Percentiles rank a stretch among this genome's conserved stretches.
Evolutionary conservation across 2,329 filamentous ascomycete genomes (phyloP).

Genomic region (Fusarium zealandicum): DNA sequence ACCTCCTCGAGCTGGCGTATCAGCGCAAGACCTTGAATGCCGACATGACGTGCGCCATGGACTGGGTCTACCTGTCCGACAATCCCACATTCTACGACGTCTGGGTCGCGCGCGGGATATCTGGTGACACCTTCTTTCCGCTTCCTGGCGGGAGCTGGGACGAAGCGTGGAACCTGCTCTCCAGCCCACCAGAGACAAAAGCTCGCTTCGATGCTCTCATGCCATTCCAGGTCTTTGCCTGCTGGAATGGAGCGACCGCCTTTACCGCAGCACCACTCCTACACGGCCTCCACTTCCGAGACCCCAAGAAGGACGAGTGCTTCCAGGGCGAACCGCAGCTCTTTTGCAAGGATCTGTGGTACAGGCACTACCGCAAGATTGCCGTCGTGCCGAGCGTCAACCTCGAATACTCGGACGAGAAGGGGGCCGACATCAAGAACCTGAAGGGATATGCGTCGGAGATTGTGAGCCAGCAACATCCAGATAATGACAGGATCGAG

Average conservation of each 20-base stretch:
- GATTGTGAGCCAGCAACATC: constrained; percentile 43
- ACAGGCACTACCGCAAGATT: constrained; percentile 56
- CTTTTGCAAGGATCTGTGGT: constrained; percentile 66
- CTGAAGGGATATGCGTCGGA: constrained; percentile 57
- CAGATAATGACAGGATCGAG: constrained; percentile 45
- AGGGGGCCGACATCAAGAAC: constrained; percentile 55
- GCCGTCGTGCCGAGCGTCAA: constrained; percentile 64
- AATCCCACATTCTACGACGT: constrained; percentile 64
- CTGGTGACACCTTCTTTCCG: constrained; percentile 63
- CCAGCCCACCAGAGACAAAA: constrained; percentile 52
- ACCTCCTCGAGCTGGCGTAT: constrained; percentile 63
- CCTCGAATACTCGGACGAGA: constrained; percentile 59
- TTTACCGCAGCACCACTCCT: constrained; percentile 59
- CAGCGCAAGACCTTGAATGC: constrained; percentile 56
- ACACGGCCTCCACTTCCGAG: constrained; percentile 55
- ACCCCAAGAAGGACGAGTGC: constrained; percentile 53
- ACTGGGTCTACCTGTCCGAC: constrained; percentile 58
- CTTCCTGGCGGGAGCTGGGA: constrained; percentile 60
- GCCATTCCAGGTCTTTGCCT: constrained; percentile 66
- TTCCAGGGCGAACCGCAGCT: constrained; percentile 61
- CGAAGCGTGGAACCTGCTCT: constrained; percentile 60
- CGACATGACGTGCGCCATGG: constrained; percentile 66
- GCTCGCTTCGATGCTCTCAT: constrained; percentile 46
- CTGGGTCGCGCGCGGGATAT: constrained; percentile 61
- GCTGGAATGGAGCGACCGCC: constrained; percentile 65